Evolutionary conservation across 768 basidiomycete genomes (phyloP).

Genomic region (Amanita molliuscula): DNA sequence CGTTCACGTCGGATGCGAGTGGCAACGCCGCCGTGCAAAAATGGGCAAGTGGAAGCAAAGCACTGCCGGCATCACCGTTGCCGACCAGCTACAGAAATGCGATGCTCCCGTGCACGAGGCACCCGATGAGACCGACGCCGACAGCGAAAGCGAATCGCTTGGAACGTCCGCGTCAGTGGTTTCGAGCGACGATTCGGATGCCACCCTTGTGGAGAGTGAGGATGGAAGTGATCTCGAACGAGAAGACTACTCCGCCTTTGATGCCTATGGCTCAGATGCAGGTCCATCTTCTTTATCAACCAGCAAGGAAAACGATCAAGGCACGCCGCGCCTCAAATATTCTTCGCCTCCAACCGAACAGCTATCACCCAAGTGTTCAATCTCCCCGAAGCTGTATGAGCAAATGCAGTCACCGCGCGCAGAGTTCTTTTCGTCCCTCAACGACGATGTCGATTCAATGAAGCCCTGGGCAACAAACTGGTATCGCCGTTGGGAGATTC

Average conservation of each 20-base stretch:
- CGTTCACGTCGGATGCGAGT: slow-evolving; percentile 24
- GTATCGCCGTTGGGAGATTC: slow-evolving; percentile 45
- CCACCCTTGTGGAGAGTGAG: slow-evolving; percentile 46
- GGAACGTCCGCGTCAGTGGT: slow-evolving; percentile 22
- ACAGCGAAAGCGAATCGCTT: slow-evolving; percentile 22
- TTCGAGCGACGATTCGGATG: slow-evolving; percentile 42
- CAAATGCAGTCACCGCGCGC: slow-evolving; percentile 1
- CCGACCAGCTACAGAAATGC: neutral
- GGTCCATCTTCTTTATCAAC: slow-evolving; percentile 1
- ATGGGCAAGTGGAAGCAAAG: neutral
- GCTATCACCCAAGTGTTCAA: neutral
- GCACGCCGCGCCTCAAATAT: slow-evolving; percentile 1
- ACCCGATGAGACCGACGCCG: slow-evolving; percentile 16
- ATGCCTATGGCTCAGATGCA: neutral
- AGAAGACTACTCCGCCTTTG: slow-evolving; percentile 9
- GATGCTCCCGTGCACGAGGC: slow-evolving; percentile 12
- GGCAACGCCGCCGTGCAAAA: neutral
- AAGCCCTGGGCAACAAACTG: slow-evolving; percentile 35
- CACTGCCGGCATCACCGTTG: neutral
- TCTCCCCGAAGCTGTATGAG: slow-evolving; percentile 2
- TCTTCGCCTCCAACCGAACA: neutral
- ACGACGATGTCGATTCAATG: slow-evolving; percentile 4
- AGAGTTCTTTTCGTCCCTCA: slow-evolving; percentile 7
- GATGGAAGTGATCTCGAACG: slow-evolving; percentile 21
- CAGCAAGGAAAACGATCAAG: neutral